Evolutionary conservation across 2,329 filamentous ascomycete genomes (phyloP).

Genomic region (Fusarium albosuccineum): DNA sequence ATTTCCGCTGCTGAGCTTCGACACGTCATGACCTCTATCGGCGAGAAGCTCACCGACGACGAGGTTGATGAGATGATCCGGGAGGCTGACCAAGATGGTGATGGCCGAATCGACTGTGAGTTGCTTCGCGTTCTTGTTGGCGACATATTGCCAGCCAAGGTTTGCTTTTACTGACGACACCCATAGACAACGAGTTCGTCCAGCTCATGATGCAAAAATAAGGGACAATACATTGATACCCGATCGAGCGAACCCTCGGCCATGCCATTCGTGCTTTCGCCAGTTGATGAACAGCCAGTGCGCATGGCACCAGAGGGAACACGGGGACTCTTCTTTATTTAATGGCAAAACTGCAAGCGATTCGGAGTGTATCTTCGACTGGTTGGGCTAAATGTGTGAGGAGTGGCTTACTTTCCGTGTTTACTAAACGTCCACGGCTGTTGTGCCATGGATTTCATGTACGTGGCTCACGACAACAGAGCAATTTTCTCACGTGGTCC

Average conservation of each 20-base stretch:
- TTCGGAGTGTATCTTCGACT: slow-evolving; percentile 45
- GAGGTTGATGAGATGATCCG: slow-evolving; percentile 96
- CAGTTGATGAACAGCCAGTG: slow-evolving; percentile 31
- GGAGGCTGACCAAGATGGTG: slow-evolving; percentile 89
- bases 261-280: slow-evolving; percentile 33
- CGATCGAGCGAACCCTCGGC: slow-evolving; percentile 37
- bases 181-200: slow-evolving; percentile 88
- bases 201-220: slow-evolving; percentile 98
- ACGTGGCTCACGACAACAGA: slow-evolving; percentile 42
- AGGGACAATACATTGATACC: slow-evolving; percentile 49
- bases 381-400: slow-evolving; percentile 45
- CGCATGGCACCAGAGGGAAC: slow-evolving; percentile 33
- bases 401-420: slow-evolving; percentile 43
- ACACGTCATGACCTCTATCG: slow-evolving; percentile 93
- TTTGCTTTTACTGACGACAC: slow-evolving; percentile 33
- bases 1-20: slow-evolving; percentile 90
- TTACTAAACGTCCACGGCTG: slow-evolving; percentile 42
- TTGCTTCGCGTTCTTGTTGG: slow-evolving; percentile 25
- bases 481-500: slow-evolving; percentile 36
- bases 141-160: neutral
- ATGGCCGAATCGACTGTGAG: slow-evolving; percentile 90
- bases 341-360: slow-evolving; percentile 50
- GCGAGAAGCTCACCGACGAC: slow-evolving; percentile 90
- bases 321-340: slow-evolving; percentile 46
- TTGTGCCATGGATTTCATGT: slow-evolving; percentile 37